Conservation (phyloP, 2,329 filamentous ascomycete species). For the Colletotrichum sojae region DNA sequence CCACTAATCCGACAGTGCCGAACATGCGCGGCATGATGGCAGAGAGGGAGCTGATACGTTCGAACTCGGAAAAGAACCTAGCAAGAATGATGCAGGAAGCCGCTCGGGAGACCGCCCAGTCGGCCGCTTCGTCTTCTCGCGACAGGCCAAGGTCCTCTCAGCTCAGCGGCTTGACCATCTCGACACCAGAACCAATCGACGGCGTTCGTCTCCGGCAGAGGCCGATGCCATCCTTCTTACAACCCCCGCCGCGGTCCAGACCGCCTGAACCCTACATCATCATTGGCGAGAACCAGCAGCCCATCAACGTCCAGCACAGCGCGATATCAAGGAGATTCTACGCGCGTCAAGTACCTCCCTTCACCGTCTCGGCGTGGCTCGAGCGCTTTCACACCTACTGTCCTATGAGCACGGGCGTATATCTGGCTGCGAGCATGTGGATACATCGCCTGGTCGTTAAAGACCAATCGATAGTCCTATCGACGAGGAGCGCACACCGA, state of each 20-base stretch:
- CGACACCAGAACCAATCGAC: conserved; percentile 36
- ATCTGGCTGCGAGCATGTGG: conserved; percentile 89
- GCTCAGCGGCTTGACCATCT: conserved; percentile 27
- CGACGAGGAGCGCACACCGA: conserved; percentile 87
- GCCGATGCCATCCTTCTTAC: conserved; percentile 49
- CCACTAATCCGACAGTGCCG: conserved; percentile 73
- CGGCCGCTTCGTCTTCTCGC: conserved; percentile 12
- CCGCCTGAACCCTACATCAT: conserved; percentile 68
- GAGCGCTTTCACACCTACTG: conserved; percentile 90
- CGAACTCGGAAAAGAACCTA: conserved; percentile 69
- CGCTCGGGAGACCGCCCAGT: conserved; percentile 41
- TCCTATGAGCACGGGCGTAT: conserved; percentile 93
- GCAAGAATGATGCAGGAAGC: conserved; percentile 60
- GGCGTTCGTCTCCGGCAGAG: conserved; percentile 40
- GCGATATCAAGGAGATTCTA: conserved; percentile 95
- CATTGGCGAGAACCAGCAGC: conserved; percentile 78
- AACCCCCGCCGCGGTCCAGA: conserved; percentile 46
- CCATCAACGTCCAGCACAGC: conserved; percentile 82
- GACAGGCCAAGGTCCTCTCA: conserved; percentile 39
- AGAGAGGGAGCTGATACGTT: conserved; percentile 73
- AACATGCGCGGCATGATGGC: conserved; percentile 74
- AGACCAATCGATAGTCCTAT: conserved; percentile 84
- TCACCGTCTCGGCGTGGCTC: conserved; percentile 87
- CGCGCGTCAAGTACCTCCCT: conserved; percentile 87
- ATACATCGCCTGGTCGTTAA: conserved; percentile 86